These are phyloP conservation scores for Rasamsonia emersonii DNA, from an alignment of 2,329 filamentous ascomycete genomes.

Conservation along the genomic window DNA sequence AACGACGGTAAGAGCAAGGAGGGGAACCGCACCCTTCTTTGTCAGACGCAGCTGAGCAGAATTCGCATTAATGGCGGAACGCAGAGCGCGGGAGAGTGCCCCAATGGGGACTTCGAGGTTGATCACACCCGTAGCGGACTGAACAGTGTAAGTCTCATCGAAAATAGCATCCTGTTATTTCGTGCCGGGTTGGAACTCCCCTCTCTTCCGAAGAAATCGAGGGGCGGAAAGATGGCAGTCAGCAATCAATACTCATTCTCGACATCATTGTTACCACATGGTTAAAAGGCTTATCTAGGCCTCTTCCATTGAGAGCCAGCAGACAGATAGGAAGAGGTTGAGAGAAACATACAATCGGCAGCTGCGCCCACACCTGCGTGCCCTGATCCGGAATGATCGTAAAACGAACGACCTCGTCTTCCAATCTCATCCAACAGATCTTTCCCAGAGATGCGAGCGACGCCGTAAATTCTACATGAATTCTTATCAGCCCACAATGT, in stretches of 20 bases:
- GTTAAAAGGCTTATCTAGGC: neutral
- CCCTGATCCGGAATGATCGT: constrained; percentile 92
- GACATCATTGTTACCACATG: neutral
- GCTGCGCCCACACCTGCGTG: constrained; percentile 91
- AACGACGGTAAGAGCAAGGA: constrained; percentile 83
- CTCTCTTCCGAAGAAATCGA: constrained; percentile 14
- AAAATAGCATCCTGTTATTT: constrained; percentile 66
- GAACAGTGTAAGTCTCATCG: constrained; percentile 66
- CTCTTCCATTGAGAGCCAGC: too few relatives aligned
- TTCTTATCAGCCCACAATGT: too few relatives aligned
- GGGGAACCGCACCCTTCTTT: constrained; percentile 79
- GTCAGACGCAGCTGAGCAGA: constrained; percentile 81
- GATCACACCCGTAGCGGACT: constrained; percentile 88
- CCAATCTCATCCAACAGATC: constrained; percentile 82
- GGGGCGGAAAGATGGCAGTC: constrained; percentile 1
- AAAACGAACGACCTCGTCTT: constrained; percentile 80
- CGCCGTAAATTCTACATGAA: constrained; percentile 52
- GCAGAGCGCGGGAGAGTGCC: constrained; percentile 81
- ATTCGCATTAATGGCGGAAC: constrained; percentile 72
- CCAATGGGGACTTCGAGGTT: constrained; percentile 92
- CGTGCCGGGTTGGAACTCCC: constrained; percentile 3
- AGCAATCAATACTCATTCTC: neutral
- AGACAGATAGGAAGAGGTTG: too few relatives aligned
- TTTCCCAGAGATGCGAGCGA: constrained; percentile 62
- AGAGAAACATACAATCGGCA: constrained; percentile 29